Conservation (phyloP, 495 filamentous ascomycete genomes). For the Podospora sp. region DNA sequence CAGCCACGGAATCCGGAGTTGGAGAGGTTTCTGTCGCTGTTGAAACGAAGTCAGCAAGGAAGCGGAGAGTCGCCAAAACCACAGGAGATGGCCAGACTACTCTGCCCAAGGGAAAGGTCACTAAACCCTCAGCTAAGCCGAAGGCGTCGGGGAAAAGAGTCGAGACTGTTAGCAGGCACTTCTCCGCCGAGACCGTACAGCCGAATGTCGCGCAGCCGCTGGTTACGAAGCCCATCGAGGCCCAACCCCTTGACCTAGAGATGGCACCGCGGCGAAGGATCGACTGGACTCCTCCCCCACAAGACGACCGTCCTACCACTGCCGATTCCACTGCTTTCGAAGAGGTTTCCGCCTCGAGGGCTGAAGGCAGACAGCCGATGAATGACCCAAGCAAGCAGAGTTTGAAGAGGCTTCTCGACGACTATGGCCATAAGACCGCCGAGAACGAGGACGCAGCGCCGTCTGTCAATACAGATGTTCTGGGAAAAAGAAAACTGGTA, state of each 20-base stretch:
- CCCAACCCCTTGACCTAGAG: constrained; percentile 40
- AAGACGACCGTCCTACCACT: constrained; percentile 22
- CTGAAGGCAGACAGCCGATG: background rate
- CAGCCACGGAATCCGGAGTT: background rate
- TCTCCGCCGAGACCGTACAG: constrained; percentile 28
- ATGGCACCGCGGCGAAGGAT: constrained; percentile 53
- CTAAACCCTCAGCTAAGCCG: constrained; percentile 36
- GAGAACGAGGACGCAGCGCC: background rate
- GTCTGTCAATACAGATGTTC: constrained; percentile 26
- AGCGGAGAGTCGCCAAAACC: constrained; percentile 14
- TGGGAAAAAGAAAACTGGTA: constrained; percentile 56
- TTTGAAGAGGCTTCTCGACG: constrained; percentile 40
- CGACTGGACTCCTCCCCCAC: constrained; percentile 63
- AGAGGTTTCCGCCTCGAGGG: constrained; percentile 31
- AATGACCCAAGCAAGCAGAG: background rate
- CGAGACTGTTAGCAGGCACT: constrained; percentile 42
- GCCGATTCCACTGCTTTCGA: constrained; percentile 34
- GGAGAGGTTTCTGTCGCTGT: background rate
- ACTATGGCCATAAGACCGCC: constrained; percentile 34
- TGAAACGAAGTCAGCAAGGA: constrained; percentile 1
- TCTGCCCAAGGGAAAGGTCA: constrained; percentile 37
- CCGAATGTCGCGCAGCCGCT: constrained; percentile 13
- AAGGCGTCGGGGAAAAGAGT: constrained; percentile 31
- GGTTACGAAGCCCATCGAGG: constrained; percentile 11
- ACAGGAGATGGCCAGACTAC: constrained; percentile 33